Base-by-base conservation (phyloP, 176 grass and related monocot genomes). In the Metroxylon sagu region DNA sequence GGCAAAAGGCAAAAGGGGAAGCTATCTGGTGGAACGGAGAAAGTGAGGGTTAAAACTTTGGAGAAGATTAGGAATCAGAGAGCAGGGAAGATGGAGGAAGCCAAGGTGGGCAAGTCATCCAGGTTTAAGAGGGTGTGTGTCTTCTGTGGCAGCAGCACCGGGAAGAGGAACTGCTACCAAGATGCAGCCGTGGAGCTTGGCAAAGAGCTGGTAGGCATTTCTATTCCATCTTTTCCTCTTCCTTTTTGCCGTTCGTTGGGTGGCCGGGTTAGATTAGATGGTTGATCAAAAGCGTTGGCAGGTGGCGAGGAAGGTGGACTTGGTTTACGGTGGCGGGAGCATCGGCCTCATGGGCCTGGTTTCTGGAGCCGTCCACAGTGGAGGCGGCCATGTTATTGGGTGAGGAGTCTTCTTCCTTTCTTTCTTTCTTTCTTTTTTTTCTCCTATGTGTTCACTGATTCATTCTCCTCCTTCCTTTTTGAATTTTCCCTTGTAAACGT, bases 61-160 rank as follows among this genome's bases (percentile, higher is more conserved):
- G 5, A 49, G 19, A 17, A 25, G 61, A 2, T 1, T 8, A 8
- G 61, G 18, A 16, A 8, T n/a, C 10, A 19, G 4, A 19, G 19
- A 16, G 14, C 3, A 2, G 30, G 18, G 28, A 21, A 14, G 5
- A 77, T 61, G 54, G 52, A 76, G 29, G 63, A 29, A 12, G 52
- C 30, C 43, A 49, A 54, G 54, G 67, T 35, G 4, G 50, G 15
- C 62, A 74, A 61, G 35, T 43, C 35, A 54, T 71, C 85, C 2
- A 79, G 85, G 71, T 98, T 98, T 73, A 77, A 73, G 76, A 78
- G 94, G 56, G 88, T 98, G 59, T 98, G 94, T 66, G 94, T 98
- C 43, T 98, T 98, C 80, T 98, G 94, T 39, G 94, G 94, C 4
- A 98, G 94, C 79, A 98, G 94, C 85, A 85, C 76, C 50, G 94